Evolutionary conservation across 768 basidiomycete species (phyloP).

Genomic region (Lentinula lateritia): DNA sequence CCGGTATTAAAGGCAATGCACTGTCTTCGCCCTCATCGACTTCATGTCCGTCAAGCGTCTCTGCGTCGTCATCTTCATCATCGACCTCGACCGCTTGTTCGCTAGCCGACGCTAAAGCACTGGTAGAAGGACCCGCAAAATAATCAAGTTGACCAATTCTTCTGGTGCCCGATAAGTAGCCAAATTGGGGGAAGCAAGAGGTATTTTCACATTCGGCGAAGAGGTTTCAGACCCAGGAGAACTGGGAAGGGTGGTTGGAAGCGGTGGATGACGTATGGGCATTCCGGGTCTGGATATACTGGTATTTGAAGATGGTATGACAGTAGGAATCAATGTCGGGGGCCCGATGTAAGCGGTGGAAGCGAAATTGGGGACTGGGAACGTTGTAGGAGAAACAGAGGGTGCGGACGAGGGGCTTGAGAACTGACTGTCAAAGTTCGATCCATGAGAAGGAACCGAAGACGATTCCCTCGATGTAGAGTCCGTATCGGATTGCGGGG

Average conservation of each 20-base stretch:
- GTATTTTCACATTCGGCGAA: slow-evolving; percentile 15
- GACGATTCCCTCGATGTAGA: background rate
- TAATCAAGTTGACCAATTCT: slow-evolving; percentile 23
- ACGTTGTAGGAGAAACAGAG: background rate
- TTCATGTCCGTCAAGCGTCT: slow-evolving; percentile 6
- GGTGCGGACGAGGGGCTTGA: background rate
- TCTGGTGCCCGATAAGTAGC: slow-evolving; percentile 46
- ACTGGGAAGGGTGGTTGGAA: slow-evolving; percentile 13
- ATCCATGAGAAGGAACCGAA: slow-evolving; percentile 10
- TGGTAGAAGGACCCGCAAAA: slow-evolving; percentile 29
- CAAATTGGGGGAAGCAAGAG: slow-evolving; percentile 28
- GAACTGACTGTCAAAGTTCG: slow-evolving; percentile 5
- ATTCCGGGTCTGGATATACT: slow-evolving; percentile 5
- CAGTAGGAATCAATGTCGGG: background rate
- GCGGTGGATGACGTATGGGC: slow-evolving; percentile 17
- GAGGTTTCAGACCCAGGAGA: slow-evolving; percentile 12
- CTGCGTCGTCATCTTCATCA: slow-evolving; percentile 14
- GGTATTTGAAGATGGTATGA: background rate
- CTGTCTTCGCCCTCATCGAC: slow-evolving; percentile 10
- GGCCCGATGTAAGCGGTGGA: background rate
- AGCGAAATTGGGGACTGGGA: background rate
- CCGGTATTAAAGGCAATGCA: slow-evolving; percentile 1
- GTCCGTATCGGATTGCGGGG: slow-evolving; percentile 13
- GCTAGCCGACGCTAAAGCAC: slow-evolving; percentile 20
- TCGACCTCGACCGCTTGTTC: slow-evolving; percentile 22